phyloP scores from a whole-genome alignment of 441 rosid species.

The Euphorbia neoarborescens region DNA sequence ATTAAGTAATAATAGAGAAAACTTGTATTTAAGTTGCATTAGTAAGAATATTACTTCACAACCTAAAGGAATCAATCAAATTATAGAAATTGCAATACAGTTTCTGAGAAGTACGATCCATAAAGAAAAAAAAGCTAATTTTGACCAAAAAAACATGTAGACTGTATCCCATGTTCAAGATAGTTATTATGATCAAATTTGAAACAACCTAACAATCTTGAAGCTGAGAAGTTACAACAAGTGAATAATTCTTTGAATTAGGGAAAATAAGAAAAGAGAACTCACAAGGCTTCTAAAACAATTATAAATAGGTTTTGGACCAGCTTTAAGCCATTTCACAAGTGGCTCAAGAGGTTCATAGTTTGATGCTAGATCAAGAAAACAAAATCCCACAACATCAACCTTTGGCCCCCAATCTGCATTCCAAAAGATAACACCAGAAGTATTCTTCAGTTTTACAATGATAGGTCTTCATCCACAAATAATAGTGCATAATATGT shows the following conservation, averaged over 20 bases:
- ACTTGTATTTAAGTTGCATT: too few species aligned
- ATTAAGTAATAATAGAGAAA: not conserved
- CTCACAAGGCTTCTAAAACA: conserved; percentile 99
- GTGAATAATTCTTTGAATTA: not conserved
- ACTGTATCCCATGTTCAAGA: not conserved
- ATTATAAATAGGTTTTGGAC: conserved; percentile 79
- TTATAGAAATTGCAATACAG: not conserved
- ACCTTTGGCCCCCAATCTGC: conserved; percentile 96
- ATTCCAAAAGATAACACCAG: conserved; percentile 16
- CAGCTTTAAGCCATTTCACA: conserved; percentile 83
- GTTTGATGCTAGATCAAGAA: conserved; percentile 95
- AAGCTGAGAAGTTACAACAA: not conserved
- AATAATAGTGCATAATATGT: not conserved
- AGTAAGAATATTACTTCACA: not conserved
- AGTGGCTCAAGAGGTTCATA: conserved; percentile 89
- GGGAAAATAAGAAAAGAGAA: conserved; percentile 16
- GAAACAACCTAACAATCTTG: not conserved
- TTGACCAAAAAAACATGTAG: conserved; percentile 1
- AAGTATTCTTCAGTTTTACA: conserved; percentile 18
- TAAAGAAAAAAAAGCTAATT: not conserved
- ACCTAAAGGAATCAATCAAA: not conserved
- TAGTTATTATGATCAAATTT: not conserved
- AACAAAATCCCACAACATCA: conserved; percentile 97
- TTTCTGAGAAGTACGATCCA: not conserved
- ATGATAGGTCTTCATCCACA: conserved; percentile 3